phyloP scores from a whole-genome alignment of 2,329 filamentous ascomycete genomes.

The Fusarium sp. region DNA sequence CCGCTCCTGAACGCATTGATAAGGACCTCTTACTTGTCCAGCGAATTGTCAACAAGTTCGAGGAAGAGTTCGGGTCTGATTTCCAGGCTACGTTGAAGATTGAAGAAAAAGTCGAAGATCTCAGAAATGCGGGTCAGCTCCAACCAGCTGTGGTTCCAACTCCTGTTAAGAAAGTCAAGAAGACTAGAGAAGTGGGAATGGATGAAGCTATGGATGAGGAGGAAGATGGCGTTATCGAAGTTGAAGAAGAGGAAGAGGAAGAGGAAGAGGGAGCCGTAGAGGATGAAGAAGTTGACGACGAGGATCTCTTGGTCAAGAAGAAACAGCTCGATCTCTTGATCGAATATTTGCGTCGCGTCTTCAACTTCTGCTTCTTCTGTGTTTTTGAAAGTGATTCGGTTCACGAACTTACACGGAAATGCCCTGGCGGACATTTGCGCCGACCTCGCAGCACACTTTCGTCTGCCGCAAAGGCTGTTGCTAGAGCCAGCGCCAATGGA shows the following conservation, averaged over 20 bases:
- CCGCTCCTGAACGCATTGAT: slow-evolving; percentile 90
- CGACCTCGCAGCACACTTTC: slow-evolving; percentile 89
- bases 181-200: slow-evolving; percentile 69
- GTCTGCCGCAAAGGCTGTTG: slow-evolving; percentile 84
- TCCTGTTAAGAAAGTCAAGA: slow-evolving; percentile 69
- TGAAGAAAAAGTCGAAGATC: slow-evolving; percentile 85
- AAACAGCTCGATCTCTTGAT: slow-evolving; percentile 96
- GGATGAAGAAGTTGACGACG: slow-evolving; percentile 90
- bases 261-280: slow-evolving; percentile 83
- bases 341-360: slow-evolving; percentile 95
- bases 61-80: slow-evolving; percentile 82
- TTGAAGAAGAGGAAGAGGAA: slow-evolving; percentile 85
- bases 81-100: slow-evolving; percentile 84
- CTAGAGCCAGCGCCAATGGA: slow-evolving; percentile 84
- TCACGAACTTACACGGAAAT: slow-evolving; percentile 95
- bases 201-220: slow-evolving; percentile 74
- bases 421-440: slow-evolving; percentile 95
- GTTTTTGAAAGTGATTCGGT: slow-evolving; percentile 98
- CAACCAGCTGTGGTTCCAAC: slow-evolving; percentile 71
- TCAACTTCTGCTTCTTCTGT: slow-evolving; percentile 99
- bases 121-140: slow-evolving; percentile 81
- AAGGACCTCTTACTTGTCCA: slow-evolving; percentile 88
- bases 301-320: slow-evolving; percentile 91
- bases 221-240: slow-evolving; percentile 74
- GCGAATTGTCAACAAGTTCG: slow-evolving; percentile 85